These are phyloP conservation scores for Physaria fendleri DNA, from an alignment of 345 rosid genomes.

Conservation along the genomic window DNA sequence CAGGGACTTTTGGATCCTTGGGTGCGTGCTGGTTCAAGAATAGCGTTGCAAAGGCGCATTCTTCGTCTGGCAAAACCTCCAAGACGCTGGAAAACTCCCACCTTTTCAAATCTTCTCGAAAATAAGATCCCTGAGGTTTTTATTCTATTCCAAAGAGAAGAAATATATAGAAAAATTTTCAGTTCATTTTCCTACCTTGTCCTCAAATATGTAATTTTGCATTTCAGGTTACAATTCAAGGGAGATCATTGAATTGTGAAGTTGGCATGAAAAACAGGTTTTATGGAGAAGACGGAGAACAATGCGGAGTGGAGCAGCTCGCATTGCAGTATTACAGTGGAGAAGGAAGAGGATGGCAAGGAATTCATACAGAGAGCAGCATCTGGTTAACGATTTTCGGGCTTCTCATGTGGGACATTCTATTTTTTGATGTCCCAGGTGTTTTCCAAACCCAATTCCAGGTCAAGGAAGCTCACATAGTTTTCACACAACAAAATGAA, in stretches of 20 bases:
- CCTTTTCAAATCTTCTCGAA: constrained; percentile 42
- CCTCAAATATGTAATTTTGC: neutral
- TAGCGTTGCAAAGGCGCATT: constrained; percentile 74
- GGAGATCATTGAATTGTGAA: constrained; percentile 84
- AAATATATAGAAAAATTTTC: neutral
- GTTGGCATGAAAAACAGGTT: constrained; percentile 69
- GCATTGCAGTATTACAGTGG: constrained; percentile 81
- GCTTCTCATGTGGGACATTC: constrained; percentile 86
- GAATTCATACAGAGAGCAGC: constrained; percentile 83
- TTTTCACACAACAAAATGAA: neutral
- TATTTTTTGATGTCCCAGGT: constrained; percentile 64
- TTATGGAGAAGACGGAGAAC: constrained; percentile 84
- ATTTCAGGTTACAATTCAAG: constrained; percentile 64
- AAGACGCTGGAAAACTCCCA: constrained; percentile 91
- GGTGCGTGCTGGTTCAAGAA: constrained; percentile 91
- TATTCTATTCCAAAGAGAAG: neutral
- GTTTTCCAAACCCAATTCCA: constrained; percentile 79
- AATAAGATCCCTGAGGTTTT: constrained; percentile 68
- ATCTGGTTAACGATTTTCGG: constrained; percentile 89
- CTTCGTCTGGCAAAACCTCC: constrained; percentile 92
- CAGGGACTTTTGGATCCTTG: constrained; percentile 72
- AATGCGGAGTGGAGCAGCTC: constrained; percentile 92
- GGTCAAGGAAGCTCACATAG: constrained; percentile 35
- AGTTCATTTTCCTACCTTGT: neutral
- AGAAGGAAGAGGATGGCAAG: constrained; percentile 86